phyloP scores from a whole-genome alignment of 495 filamentous ascomycete genomes.

The Trichoderma parareesei region DNA sequence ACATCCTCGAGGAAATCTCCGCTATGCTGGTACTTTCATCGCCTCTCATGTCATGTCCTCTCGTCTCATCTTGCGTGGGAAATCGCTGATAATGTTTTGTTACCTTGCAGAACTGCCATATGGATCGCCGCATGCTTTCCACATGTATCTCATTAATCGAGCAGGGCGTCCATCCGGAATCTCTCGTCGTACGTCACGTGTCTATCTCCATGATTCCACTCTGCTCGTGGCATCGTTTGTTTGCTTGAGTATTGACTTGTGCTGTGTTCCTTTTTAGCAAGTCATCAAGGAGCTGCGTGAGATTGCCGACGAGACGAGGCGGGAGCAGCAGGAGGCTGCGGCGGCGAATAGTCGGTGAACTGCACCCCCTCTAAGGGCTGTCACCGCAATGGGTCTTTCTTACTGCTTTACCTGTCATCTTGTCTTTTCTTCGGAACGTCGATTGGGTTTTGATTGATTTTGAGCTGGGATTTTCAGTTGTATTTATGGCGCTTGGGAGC shows the following conservation, averaged over 20 bases:
- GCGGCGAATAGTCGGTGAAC: conserved; percentile 4
- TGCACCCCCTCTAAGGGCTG: neutral
- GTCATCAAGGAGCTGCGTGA: conserved; percentile 66
- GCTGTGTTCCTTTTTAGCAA: conserved; percentile 35
- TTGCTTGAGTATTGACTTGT: neutral
- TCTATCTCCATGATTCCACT: neutral
- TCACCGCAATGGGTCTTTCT: neutral
- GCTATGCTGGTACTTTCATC: conserved; percentile 61
- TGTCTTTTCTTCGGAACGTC: neutral
- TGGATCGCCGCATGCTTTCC: conserved; percentile 82
- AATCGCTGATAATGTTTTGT: neutral
- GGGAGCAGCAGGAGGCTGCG: conserved; percentile 16
- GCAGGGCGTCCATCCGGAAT: conserved; percentile 95
- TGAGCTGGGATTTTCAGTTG: neutral
- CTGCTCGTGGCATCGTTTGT: neutral
- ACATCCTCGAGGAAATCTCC: conserved; percentile 92
- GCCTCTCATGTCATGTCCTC: neutral
- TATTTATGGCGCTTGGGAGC: neutral
- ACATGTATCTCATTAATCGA: conserved; percentile 94
- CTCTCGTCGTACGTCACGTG: conserved; percentile 64
- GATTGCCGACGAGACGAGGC: conserved; percentile 41
- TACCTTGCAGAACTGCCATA: conserved; percentile 68
- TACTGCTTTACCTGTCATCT: neutral
- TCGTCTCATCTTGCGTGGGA: neutral
- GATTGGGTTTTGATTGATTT: neutral